phyloP scores from a whole-genome alignment of 441 rosid genomes.

The Gossypium davidsonii region DNA sequence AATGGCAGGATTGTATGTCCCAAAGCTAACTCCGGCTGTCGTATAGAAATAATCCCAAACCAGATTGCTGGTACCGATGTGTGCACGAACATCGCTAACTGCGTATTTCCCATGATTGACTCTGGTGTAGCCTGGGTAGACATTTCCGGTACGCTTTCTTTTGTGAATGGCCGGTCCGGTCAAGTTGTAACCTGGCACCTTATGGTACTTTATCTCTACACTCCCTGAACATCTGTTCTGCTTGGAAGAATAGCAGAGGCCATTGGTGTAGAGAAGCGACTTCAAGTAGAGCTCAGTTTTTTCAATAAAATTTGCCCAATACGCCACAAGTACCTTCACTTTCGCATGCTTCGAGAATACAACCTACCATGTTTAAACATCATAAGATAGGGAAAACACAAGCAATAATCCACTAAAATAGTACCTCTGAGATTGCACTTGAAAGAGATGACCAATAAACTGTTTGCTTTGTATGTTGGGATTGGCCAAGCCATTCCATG shows the following conservation, averaged over 20 bases:
- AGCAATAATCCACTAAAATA: background rate
- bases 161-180: conserved; percentile 64
- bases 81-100: conserved; percentile 63
- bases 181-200: conserved; percentile 67
- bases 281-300: conserved; percentile 61
- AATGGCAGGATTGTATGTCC: conserved; percentile 54
- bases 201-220: conserved; percentile 65
- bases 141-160: conserved; percentile 48
- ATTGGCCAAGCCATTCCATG: conserved; percentile 96
- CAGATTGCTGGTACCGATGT: conserved; percentile 74
- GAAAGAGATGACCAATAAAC: conserved; percentile 79
- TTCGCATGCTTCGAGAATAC: conserved; percentile 79
- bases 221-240: conserved; percentile 62
- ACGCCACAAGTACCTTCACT: conserved; percentile 77
- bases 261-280: conserved; percentile 62
- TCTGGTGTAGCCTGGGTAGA: conserved; percentile 56
- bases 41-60: conserved; percentile 88
- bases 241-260: conserved; percentile 61
- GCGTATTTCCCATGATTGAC: conserved; percentile 83
- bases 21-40: conserved; percentile 80
- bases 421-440: conserved; percentile 73
- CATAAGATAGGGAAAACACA: background rate
- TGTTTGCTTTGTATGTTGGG: conserved; percentile 43
- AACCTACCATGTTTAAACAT: conserved; percentile 33
- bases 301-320: conserved; percentile 71